Evolutionary conservation across 2,329 filamentous ascomycete genomes (phyloP).

Genomic region (Ophiocordyceps camponoti-saundersi): DNA sequence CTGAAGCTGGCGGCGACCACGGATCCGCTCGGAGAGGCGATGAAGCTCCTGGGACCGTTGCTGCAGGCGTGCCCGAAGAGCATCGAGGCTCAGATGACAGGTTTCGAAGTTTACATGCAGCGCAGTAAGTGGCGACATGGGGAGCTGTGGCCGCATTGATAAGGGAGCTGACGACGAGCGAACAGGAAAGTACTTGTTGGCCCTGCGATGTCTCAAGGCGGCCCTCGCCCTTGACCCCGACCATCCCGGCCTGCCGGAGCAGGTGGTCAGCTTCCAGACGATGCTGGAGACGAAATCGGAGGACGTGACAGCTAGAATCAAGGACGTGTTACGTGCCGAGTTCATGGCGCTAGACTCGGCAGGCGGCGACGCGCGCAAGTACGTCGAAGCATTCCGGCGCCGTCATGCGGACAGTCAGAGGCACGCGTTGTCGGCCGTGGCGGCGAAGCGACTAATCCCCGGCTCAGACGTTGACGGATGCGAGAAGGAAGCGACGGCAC

Average conservation of each 20-base stretch:
- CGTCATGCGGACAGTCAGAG: constrained; percentile 43
- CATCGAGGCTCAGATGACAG: constrained; percentile 65
- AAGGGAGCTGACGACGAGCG: neutral
- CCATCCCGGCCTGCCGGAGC: constrained; percentile 59
- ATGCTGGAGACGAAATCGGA: constrained; percentile 35
- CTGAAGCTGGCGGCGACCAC: constrained; percentile 63
- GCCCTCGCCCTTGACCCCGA: constrained; percentile 51
- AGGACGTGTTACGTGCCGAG: constrained; percentile 51
- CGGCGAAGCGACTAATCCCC: constrained; percentile 35
- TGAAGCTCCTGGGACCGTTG: constrained; percentile 70
- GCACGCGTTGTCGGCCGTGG: constrained; percentile 48
- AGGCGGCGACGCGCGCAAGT: constrained; percentile 37
- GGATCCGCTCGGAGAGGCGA: constrained; percentile 69
- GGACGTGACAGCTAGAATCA: constrained; percentile 43
- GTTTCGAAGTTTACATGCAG: constrained; percentile 79
- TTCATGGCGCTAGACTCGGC: constrained; percentile 45
- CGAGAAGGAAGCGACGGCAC: constrained; percentile 46
- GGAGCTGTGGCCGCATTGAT: too few species aligned
- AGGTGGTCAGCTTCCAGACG: constrained; percentile 52
- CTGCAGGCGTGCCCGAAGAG: constrained; percentile 69
- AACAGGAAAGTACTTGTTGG: constrained; percentile 71
- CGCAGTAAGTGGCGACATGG: constrained; percentile 39
- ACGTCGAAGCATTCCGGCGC: constrained; percentile 49
- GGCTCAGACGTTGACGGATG: constrained; percentile 37
- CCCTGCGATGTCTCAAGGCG: constrained; percentile 68